Conservation (phyloP, 2,329 filamentous ascomycete genomes). For the Metarhizium rileyi region DNA sequence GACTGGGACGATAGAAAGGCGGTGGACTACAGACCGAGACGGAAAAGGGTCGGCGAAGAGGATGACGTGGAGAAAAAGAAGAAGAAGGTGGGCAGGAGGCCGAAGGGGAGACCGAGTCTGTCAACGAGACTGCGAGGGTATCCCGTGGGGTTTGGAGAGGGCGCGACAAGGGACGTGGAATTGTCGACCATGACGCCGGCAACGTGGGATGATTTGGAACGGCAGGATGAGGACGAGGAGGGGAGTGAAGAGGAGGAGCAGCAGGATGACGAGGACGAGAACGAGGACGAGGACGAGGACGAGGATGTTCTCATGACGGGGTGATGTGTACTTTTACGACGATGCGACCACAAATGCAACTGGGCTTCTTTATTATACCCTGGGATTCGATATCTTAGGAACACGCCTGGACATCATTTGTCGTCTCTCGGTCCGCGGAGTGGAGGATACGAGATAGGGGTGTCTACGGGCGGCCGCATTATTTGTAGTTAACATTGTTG, state of each 20-base stretch:
- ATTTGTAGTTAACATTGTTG: too few relatives aligned
- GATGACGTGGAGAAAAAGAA: not conserved
- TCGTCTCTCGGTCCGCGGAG: too few relatives aligned
- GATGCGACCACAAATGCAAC: too few relatives aligned
- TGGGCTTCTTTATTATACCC: too few relatives aligned
- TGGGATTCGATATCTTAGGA: too few relatives aligned
- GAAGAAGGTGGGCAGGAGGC: not conserved
- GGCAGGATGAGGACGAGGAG: slow-evolving; percentile 14
- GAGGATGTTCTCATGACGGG: slow-evolving; percentile 18
- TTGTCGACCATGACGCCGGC: slow-evolving; percentile 26
- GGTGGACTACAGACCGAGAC: slow-evolving; percentile 28
- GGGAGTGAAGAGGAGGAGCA: slow-evolving; percentile 14
- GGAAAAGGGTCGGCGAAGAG: slow-evolving; percentile 10
- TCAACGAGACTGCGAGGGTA: slow-evolving; percentile 7
- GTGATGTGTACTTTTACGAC: not conserved
- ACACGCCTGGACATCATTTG: too few relatives aligned
- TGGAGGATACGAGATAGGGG: too few relatives aligned
- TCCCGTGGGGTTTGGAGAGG: slow-evolving; percentile 13
- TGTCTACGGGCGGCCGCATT: too few relatives aligned
- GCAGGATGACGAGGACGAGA: too few relatives aligned
- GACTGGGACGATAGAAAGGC: slow-evolving; percentile 31
- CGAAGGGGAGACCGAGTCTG: not conserved
- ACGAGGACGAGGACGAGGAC: slow-evolving; percentile 13
- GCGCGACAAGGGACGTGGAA: slow-evolving; percentile 3
- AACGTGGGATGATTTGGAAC: slow-evolving; percentile 23